phyloP scores from a whole-genome alignment of 176 grass and related monocot genomes.

The Elaeis guineensis region DNA sequence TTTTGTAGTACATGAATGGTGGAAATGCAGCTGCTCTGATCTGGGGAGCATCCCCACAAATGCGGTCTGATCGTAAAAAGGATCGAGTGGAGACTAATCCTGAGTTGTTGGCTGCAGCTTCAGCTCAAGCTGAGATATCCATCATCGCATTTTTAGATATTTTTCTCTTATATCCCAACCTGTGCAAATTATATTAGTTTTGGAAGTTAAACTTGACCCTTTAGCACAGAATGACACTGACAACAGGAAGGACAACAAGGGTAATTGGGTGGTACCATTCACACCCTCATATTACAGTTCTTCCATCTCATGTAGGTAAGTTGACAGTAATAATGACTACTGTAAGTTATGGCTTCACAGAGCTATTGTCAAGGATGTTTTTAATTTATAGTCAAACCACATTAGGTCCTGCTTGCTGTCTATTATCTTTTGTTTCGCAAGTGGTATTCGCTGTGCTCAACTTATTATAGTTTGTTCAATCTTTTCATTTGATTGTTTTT shows the following conservation, averaged over 20 bases:
- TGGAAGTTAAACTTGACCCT: conserved; percentile 37
- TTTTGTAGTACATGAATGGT: conserved; percentile 35
- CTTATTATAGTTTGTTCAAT: too few relatives aligned
- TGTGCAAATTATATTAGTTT: conserved; percentile 17
- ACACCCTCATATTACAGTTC: conserved; percentile 95
- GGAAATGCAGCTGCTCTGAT: conserved; percentile 52
- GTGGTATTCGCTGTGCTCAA: too few relatives aligned
- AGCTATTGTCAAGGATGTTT: background rate
- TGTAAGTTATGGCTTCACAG: background rate
- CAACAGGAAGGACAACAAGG: conserved; percentile 69
- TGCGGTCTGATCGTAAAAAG: conserved; percentile 91
- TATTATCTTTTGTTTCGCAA: too few relatives aligned
- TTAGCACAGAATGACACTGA: conserved; percentile 63
- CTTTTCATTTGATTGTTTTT: too few relatives aligned
- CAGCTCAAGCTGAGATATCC: conserved; percentile 95
- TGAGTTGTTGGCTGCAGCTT: conserved; percentile 73
- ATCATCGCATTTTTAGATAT: conserved; percentile 3
- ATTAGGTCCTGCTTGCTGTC: too few relatives aligned
- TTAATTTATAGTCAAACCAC: background rate
- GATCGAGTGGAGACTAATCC: conserved; percentile 99
- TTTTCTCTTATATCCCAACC: conserved; percentile 8
- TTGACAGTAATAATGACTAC: background rate
- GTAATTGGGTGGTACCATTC: conserved; percentile 99
- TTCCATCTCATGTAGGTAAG: conserved; percentile 90
- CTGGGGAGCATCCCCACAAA: conserved; percentile 98